phyloP scores from a whole-genome alignment of 2,329 filamentous ascomycete species.

The Lasiodiplodia sp. region DNA sequence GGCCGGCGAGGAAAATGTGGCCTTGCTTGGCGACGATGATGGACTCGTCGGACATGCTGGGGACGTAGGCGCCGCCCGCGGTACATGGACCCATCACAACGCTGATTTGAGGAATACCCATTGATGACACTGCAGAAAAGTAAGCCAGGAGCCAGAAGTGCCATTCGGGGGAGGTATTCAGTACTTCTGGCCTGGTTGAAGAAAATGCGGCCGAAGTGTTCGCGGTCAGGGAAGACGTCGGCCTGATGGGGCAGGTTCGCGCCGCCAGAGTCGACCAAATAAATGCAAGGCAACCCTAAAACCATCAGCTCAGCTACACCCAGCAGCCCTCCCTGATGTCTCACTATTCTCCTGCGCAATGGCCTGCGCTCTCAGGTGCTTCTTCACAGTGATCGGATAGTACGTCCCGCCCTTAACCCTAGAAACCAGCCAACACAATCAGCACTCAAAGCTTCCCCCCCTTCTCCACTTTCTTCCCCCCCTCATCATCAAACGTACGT shows the following conservation, averaged over 20 bases:
- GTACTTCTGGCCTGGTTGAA: constrained; percentile 88
- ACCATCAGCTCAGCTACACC: background rate
- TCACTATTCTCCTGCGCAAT: constrained; percentile 87
- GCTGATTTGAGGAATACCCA: constrained; percentile 89
- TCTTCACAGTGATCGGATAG: constrained; percentile 96
- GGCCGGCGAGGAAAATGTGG: constrained; percentile 96
- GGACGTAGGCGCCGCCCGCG: constrained; percentile 93
- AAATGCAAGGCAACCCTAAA: constrained; percentile 74
- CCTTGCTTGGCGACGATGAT: constrained; percentile 96
- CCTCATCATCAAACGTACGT: constrained; percentile 58
- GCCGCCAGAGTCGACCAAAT: constrained; percentile 93
- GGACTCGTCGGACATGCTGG: constrained; percentile 95
- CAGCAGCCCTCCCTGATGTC: constrained; percentile 36
- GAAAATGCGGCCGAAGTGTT: constrained; percentile 97
- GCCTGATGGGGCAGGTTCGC: constrained; percentile 95
- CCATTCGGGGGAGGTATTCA: background rate
- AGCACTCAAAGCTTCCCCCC: background rate
- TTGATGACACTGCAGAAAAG: constrained; percentile 67
- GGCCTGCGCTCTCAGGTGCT: constrained; percentile 90
- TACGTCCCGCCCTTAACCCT: constrained; percentile 93
- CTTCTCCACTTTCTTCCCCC: background rate
- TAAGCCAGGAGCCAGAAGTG: background rate
- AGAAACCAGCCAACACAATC: constrained; percentile 2
- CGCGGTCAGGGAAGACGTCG: constrained; percentile 92
- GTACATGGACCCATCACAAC: constrained; percentile 99